phyloP scores from a whole-genome alignment of 192 early-diverging fungal species.

The Coemansia sp. region DNA sequence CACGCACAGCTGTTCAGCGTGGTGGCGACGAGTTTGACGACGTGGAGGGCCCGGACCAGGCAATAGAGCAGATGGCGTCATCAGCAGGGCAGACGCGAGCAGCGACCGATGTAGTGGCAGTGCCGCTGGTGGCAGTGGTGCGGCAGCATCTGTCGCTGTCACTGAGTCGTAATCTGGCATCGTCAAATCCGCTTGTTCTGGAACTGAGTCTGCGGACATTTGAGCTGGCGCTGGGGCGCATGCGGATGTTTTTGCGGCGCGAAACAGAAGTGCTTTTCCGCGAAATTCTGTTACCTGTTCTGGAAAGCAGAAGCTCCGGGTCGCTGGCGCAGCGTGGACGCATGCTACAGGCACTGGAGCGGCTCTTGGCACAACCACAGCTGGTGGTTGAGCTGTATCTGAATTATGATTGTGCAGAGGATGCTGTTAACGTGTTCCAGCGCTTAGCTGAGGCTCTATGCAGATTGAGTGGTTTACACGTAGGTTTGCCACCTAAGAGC shows the following conservation, averaged over 20 bases:
- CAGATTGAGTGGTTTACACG: conserved; percentile 29
- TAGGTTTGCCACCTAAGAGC: conserved; percentile 20
- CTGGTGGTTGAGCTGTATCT: conserved; percentile 88
- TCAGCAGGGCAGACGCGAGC: neutral
- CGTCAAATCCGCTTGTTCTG: conserved; percentile 73
- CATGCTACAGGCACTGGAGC: conserved; percentile 66
- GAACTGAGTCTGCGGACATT: conserved; percentile 83
- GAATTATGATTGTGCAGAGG: conserved; percentile 90
- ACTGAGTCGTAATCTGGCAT: conserved; percentile 78
- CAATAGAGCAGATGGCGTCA: conserved; percentile 25
- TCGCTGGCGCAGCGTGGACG: conserved; percentile 69
- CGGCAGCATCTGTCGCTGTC: conserved; percentile 85
- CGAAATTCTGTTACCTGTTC: conserved; percentile 84
- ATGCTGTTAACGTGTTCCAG: conserved; percentile 90
- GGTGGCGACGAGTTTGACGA: conserved; percentile 50
- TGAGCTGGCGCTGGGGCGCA: conserved; percentile 68
- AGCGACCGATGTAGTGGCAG: conserved; percentile 33
- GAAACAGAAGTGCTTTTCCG: conserved; percentile 88
- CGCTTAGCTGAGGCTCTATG: conserved; percentile 63
- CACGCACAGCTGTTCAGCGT: conserved; percentile 3
- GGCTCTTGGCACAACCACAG: conserved; percentile 70
- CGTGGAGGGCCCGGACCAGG: conserved; percentile 37
- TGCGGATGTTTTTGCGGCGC: conserved; percentile 74
- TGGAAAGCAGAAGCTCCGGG: conserved; percentile 68
- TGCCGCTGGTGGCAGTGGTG: conserved; percentile 76